Evolutionary conservation across 768 basidiomycete species (phyloP).

Genomic region (Termitomyces sp.): DNA sequence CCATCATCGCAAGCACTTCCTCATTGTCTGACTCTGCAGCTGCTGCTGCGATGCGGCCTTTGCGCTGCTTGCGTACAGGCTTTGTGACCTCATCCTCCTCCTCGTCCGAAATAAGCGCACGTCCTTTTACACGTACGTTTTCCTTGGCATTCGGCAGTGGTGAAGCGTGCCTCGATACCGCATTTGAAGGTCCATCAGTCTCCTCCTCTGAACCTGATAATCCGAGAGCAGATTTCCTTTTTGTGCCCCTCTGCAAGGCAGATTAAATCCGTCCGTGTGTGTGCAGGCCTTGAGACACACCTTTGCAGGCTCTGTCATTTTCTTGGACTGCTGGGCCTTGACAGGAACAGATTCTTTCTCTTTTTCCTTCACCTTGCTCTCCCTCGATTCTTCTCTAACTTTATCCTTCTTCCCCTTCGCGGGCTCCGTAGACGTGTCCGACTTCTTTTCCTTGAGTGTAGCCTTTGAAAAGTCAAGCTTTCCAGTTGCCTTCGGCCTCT

Average conservation of each 20-base stretch:
- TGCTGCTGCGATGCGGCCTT: slow-evolving; percentile 20
- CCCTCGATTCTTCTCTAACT: slow-evolving; percentile 1
- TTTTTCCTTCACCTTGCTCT: slow-evolving; percentile 15
- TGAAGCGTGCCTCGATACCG: slow-evolving; percentile 4
- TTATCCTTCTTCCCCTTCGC: slow-evolving; percentile 1
- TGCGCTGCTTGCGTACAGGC: slow-evolving; percentile 28
- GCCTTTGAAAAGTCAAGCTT: slow-evolving; percentile 20
- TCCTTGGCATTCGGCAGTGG: slow-evolving; percentile 10
- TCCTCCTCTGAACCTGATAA: slow-evolving; percentile 26
- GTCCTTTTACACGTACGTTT: slow-evolving; percentile 37
- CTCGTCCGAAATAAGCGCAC: slow-evolving; percentile 55
- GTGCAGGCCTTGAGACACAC: slow-evolving; percentile 6
- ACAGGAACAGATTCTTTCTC: slow-evolving; percentile 11
- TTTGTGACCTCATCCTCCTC: slow-evolving; percentile 44
- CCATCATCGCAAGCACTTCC: slow-evolving; percentile 62
- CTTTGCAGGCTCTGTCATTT: slow-evolving; percentile 15
- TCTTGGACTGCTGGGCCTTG: slow-evolving; percentile 12
- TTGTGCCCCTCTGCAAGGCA: slow-evolving; percentile 27
- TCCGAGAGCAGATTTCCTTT: slow-evolving; percentile 38
- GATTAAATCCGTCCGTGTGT: neutral
- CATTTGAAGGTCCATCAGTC: neutral
- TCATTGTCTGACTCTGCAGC: slow-evolving; percentile 36
- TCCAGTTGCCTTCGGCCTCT: slow-evolving; percentile 13
- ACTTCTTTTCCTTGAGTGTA: slow-evolving; percentile 14
- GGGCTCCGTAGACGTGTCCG: slow-evolving; percentile 1